Conservation (phyloP, 2,329 filamentous ascomycete genomes). For the Lomentospora prolificans region DNA sequence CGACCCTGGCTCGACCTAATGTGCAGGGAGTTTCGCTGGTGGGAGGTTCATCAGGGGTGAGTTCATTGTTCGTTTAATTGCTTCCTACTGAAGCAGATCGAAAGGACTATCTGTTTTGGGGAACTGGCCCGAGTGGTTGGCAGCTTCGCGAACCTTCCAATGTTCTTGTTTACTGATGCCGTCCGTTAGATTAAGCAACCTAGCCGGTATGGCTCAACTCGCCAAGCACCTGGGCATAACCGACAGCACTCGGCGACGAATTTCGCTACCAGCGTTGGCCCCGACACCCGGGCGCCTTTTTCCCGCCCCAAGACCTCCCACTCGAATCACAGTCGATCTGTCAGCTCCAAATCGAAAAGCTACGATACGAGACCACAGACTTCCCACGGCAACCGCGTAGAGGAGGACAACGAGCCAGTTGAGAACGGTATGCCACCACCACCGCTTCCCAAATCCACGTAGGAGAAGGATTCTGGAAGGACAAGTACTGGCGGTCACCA, state of each 20-base stretch:
- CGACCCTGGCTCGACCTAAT: slow-evolving; percentile 28
- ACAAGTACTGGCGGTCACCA: slow-evolving; percentile 6
- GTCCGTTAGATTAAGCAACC: slow-evolving; percentile 8
- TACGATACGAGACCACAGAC: slow-evolving; percentile 22
- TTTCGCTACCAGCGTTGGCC: slow-evolving; percentile 49
- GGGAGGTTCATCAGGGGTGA: slow-evolving; percentile 11
- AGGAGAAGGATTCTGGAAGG: background rate
- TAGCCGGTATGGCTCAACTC: slow-evolving; percentile 9
- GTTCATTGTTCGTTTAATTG: background rate
- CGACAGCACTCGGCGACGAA: slow-evolving; percentile 21
- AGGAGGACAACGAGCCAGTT: slow-evolving; percentile 21
- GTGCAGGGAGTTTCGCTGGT: slow-evolving; percentile 30
- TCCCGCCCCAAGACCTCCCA: slow-evolving; percentile 44
- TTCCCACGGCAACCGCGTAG: slow-evolving; percentile 29
- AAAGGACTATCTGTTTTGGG: background rate
- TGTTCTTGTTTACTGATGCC: background rate
- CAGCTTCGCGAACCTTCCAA: background rate
- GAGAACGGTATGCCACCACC: slow-evolving; percentile 24
- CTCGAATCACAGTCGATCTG: slow-evolving; percentile 30
- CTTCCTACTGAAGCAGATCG: background rate
- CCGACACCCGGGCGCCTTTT: slow-evolving; percentile 35
- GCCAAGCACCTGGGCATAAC: slow-evolving; percentile 6
- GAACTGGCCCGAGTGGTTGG: background rate
- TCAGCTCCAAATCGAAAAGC: slow-evolving; percentile 24
- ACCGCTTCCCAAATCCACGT: background rate